Evolutionary conservation across 1,139 yeast species (phyloP).

Genomic region (Protomyces macrosporus): DNA sequence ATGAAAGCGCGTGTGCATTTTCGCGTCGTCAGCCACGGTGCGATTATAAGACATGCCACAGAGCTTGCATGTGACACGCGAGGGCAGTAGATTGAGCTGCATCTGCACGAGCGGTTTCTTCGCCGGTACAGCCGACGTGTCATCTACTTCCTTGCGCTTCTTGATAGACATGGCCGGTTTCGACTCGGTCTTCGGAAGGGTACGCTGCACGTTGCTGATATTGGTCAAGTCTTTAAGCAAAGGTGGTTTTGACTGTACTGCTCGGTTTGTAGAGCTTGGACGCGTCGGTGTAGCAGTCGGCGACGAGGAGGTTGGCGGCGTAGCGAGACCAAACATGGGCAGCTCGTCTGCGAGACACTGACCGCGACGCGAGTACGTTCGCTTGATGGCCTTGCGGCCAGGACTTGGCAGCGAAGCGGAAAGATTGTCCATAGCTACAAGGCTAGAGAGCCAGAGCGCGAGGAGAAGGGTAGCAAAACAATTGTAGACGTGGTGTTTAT

Average conservation of each 20-base stretch:
- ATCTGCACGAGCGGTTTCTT: slow-evolving; percentile 16
- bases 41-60: slow-evolving; percentile 25
- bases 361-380: slow-evolving; percentile 13
- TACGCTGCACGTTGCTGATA: slow-evolving; percentile 1
- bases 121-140: background rate
- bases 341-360: background rate
- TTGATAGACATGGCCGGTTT: background rate
- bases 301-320: slow-evolving; percentile 17
- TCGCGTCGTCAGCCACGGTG: background rate
- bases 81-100: slow-evolving; percentile 18
- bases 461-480: too few species aligned
- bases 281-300: slow-evolving; percentile 10
- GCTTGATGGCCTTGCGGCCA: background rate
- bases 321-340: background rate
- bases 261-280: background rate
- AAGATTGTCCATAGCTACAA: background rate
- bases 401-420: slow-evolving; percentile 6
- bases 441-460: too few species aligned
- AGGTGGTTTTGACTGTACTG: background rate
- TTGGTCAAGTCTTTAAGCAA: background rate
- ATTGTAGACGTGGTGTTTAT: too few species aligned
- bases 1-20: slow-evolving; percentile 12
- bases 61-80: slow-evolving; percentile 13
- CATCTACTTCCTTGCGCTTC: background rate
- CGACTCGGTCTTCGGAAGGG: background rate